A percentile compares a stretch with the other conserved stretches of the same genome.
phyloP scores from a whole-genome alignment of 176 grass and related monocot genomes.

The Typha latifolia region DNA sequence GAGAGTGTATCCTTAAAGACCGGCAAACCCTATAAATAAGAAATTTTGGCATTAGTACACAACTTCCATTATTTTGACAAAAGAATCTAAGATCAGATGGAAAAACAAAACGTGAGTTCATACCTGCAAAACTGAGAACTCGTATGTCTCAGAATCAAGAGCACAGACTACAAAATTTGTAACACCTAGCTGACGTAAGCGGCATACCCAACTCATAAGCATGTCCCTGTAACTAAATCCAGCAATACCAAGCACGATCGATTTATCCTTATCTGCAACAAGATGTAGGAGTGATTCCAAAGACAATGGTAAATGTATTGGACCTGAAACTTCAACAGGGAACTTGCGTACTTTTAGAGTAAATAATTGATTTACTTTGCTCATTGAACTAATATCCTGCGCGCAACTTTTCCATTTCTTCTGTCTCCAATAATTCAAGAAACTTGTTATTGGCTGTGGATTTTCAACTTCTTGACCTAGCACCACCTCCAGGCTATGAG shows the following conservation, averaged over 20 bases:
- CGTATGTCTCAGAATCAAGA: conserved; percentile 68
- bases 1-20: conserved; percentile 54
- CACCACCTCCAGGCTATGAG: neutral
- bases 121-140: conserved; percentile 78
- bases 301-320: conserved; percentile 31
- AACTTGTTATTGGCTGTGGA: neutral
- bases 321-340: conserved; percentile 13
- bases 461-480: neutral
- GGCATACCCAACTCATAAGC: conserved; percentile 94
- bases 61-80: neutral
- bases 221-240: conserved; percentile 74
- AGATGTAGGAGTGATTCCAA: conserved; percentile 36
- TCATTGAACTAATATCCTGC: conserved; percentile 8
- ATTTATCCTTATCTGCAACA: conserved; percentile 40
- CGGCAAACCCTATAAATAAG: conserved; percentile 60
- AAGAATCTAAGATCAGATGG: neutral
- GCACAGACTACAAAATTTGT: conserved; percentile 74
- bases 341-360: conserved; percentile 5
- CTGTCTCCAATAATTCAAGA: conserved; percentile 13
- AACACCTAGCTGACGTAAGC: conserved; percentile 45
- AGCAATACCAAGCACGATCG: conserved; percentile 70
- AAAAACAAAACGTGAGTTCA: neutral
- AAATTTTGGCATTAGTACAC: neutral
- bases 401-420: conserved; percentile 8
- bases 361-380: conserved; percentile 6